phyloP scores from a whole-genome alignment of 2,329 filamentous ascomycete genomes.

The Talaromyces marneffei region DNA sequence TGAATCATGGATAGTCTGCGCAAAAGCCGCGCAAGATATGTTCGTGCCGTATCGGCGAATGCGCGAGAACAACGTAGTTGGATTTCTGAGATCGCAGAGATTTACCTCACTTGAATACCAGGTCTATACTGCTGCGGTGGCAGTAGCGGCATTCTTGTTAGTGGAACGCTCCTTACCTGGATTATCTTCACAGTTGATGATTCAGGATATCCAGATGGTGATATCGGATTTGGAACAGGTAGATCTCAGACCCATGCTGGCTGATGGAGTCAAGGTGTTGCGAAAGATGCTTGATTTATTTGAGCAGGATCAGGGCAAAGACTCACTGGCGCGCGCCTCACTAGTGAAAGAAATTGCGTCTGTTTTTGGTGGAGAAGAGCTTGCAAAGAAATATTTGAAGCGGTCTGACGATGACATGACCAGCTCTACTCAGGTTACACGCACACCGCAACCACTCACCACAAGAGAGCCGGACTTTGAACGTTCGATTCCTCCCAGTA shows the following conservation, averaged over 20 bases:
- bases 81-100: slow-evolving; percentile 20
- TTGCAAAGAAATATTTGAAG: slow-evolving; percentile 25
- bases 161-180: slow-evolving; percentile 23
- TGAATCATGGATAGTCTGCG: slow-evolving; percentile 20
- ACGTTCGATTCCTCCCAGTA: not conserved
- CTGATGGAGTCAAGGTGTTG: slow-evolving; percentile 21
- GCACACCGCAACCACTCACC: not conserved
- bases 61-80: slow-evolving; percentile 18
- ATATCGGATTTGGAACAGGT: slow-evolving; percentile 20
- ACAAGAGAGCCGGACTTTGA: not conserved
- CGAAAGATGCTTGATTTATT: slow-evolving; percentile 24
- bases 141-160: slow-evolving; percentile 23
- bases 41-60: slow-evolving; percentile 21
- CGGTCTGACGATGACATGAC: slow-evolving; percentile 1
- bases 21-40: slow-evolving; percentile 22
- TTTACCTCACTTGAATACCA: slow-evolving; percentile 24
- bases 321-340: slow-evolving; percentile 18
- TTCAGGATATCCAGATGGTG: slow-evolving; percentile 23
- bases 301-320: slow-evolving; percentile 18
- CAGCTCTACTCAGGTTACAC: not conserved
- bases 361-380: slow-evolving; percentile 24
- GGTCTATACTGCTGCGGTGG: slow-evolving; percentile 24
- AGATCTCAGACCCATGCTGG: slow-evolving; percentile 18
- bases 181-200: slow-evolving; percentile 17
- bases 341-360: slow-evolving; percentile 21